phyloP scores from a whole-genome alignment of 2,329 filamentous ascomycete genomes.

The Calonectria montana region DNA sequence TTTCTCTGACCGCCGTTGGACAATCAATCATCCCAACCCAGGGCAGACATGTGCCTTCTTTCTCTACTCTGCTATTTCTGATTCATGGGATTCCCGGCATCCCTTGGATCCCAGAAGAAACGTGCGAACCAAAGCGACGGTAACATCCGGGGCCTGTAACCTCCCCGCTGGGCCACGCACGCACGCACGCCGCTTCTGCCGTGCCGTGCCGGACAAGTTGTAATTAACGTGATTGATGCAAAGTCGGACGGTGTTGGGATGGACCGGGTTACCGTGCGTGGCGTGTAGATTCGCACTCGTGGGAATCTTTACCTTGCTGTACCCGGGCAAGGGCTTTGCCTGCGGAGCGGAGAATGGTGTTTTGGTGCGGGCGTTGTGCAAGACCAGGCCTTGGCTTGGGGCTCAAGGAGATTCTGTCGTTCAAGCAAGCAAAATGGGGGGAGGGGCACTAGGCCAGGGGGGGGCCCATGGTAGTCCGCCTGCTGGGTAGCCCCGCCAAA shows the following conservation, averaged over 20 bases:
- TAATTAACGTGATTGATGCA: not conserved
- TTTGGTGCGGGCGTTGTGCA: not conserved
- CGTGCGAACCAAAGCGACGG: not conserved
- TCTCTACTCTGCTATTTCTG: not conserved
- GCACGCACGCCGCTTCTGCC: not conserved
- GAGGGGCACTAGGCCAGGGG: not conserved
- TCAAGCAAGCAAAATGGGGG: not conserved
- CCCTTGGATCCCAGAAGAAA: not conserved
- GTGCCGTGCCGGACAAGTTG: conserved; percentile 1
- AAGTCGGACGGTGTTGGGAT: not conserved
- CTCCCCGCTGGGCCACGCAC: not conserved
- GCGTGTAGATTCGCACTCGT: not conserved
- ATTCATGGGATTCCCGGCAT: not conserved
- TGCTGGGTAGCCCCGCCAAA: not conserved
- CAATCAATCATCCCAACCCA: too few species aligned
- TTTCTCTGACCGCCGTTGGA: not conserved
- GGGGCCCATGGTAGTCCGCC: not conserved
- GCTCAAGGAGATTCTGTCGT: not conserved
- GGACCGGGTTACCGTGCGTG: not conserved
- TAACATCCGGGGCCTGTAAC: conserved; percentile 6
- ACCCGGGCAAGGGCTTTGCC: not conserved
- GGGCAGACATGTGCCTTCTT: not conserved
- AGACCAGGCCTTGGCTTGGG: not conserved
- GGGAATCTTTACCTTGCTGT: not conserved
- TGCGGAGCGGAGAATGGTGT: not conserved